Conservation (phyloP, 176 grass and related monocot species). For the Tuctoria greenei region DNA sequence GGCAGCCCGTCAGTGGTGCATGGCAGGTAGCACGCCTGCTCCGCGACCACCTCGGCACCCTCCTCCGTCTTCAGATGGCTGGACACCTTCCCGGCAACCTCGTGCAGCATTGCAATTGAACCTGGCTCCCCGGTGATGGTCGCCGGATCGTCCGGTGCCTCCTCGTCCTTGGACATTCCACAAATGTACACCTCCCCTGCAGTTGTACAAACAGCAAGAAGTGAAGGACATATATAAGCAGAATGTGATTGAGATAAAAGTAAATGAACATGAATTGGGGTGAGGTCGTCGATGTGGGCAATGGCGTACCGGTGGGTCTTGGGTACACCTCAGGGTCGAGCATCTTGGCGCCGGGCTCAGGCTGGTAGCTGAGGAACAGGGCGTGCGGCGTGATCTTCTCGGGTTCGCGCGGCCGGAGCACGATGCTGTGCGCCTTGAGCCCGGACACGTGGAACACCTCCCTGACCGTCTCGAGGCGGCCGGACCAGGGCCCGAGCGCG, state of each 20-base stretch:
- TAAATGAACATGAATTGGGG: not conserved
- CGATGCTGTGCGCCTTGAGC: conserved; percentile 85
- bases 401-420: conserved; percentile 60
- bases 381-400: conserved; percentile 74
- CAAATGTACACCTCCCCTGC: conserved; percentile 94
- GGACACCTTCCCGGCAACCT: conserved; percentile 72
- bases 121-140: conserved; percentile 60
- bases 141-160: conserved; percentile 64
- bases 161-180: conserved; percentile 67
- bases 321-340: conserved; percentile 87
- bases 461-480: conserved; percentile 40
- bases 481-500: conserved; percentile 83
- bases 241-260: not conserved
- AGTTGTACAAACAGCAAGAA: not conserved
- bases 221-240: not conserved
- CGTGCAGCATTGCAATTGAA: conserved; percentile 87
- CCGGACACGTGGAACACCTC: conserved; percentile 68
- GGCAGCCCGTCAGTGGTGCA: conserved; percentile 74
- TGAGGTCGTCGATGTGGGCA: not conserved
- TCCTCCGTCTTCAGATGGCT: conserved; percentile 68
- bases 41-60: conserved; percentile 52
- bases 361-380: conserved; percentile 85
- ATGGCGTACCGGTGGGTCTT: conserved; percentile 68
- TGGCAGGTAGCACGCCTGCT: conserved; percentile 89
- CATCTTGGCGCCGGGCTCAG: conserved; percentile 69